A percentile compares a stretch with the other conserved stretches of the same genome.
Evolutionary conservation across 78 protist species (phyloP).

Genomic region (Dictyostelium brefeldianum): DNA sequence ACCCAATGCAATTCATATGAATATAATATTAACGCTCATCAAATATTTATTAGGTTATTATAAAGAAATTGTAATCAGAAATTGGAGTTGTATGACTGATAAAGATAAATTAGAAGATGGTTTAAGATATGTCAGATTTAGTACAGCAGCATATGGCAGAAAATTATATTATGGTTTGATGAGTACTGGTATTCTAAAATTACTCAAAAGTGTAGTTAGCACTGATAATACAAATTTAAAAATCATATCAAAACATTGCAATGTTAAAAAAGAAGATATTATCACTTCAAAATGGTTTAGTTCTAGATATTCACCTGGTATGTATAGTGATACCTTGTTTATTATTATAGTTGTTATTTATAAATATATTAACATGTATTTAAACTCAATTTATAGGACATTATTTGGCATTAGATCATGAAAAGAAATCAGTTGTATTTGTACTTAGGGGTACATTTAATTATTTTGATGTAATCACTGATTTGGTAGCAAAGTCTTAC

Average conservation of each 20-base stretch:
- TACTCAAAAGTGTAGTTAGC: constrained; percentile 23
- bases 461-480: constrained; percentile 74
- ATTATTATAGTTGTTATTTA: no score
- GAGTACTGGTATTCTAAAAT: neutral
- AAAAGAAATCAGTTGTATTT: constrained; percentile 63
- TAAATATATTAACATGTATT: no score
- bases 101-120: constrained; percentile 39
- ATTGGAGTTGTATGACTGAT: constrained; percentile 36
- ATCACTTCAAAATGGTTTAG: constrained; percentile 63
- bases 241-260: constrained; percentile 30
- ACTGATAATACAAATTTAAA: constrained; percentile 61
- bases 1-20: neutral
- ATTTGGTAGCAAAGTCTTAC: constrained; percentile 67
- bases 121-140: constrained; percentile 44
- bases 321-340: no score
- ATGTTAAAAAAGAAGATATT: constrained; percentile 66
- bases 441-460: constrained; percentile 80
- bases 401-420: constrained; percentile 57
- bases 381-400: no score
- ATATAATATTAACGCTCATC: no score
- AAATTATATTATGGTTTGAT: constrained; percentile 67
- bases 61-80: constrained; percentile 52
- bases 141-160: constrained; percentile 72
- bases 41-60: constrained; percentile 68
- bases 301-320: constrained; percentile 66